Evolutionary conservation across 805 yeast species (phyloP).

Genomic region (Wickerhamiella spandovensis): DNA sequence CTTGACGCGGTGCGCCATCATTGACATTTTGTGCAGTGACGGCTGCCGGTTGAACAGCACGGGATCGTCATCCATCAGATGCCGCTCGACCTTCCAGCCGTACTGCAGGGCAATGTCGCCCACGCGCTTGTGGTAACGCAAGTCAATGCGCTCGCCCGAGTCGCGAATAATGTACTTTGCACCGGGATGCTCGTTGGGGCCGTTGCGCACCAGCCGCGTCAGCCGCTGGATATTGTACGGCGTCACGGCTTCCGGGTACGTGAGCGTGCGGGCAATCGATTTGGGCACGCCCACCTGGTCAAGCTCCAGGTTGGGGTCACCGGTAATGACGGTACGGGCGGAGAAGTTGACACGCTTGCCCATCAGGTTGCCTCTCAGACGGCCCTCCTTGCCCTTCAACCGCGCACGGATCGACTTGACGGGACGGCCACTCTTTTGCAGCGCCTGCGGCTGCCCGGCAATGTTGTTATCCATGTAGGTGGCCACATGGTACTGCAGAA

Average conservation of each 20-base stretch:
- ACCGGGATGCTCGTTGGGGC: conserved; percentile 99
- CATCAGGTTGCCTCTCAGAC: conserved; percentile 96
- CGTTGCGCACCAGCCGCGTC: conserved; percentile 89
- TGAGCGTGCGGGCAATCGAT: conserved; percentile 86
- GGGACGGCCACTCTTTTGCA: conserved; percentile 97
- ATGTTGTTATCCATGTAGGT: conserved; percentile 99
- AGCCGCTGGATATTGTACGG: conserved; percentile 91
- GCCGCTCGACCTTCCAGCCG: conserved; percentile 99
- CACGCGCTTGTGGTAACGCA: conserved; percentile 92
- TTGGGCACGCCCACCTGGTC: conserved; percentile 99
- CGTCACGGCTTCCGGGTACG: conserved; percentile 95
- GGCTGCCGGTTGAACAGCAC: conserved; percentile 97
- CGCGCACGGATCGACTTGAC: conserved; percentile 98
- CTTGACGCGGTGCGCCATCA: conserved; percentile 89
- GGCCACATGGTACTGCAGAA: conserved; percentile 94
- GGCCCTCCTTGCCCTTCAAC: conserved; percentile 97
- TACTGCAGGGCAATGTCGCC: conserved; percentile 96
- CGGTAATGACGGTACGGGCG: conserved; percentile 97
- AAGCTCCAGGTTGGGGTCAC: conserved; percentile 93
- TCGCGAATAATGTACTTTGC: conserved; percentile 97
- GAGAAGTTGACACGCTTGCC: conserved; percentile 99
- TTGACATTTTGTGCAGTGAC: conserved; percentile 86
- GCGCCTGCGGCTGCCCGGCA: conserved; percentile 99
- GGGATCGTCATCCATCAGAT: conserved; percentile 93
- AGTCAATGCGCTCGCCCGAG: conserved; percentile 96